Conservation (phyloP, 2,329 filamentous ascomycete species). For the Pestalotiopsis sp. region DNA sequence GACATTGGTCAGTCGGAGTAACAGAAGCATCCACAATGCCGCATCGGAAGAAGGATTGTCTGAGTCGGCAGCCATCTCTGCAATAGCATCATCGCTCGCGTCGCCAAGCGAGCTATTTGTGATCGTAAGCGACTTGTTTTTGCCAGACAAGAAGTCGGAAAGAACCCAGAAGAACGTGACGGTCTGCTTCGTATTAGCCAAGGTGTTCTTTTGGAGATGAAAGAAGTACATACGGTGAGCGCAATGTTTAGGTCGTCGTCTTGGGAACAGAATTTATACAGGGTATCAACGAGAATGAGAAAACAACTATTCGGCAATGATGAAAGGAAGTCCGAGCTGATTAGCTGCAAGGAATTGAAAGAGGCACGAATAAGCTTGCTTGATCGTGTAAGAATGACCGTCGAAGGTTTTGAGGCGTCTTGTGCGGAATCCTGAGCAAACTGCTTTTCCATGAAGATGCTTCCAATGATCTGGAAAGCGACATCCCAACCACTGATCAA, state of each 20-base stretch:
- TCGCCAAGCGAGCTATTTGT: conserved; percentile 58
- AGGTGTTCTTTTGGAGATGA: not conserved
- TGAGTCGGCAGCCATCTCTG: conserved; percentile 60
- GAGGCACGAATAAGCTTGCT: conserved; percentile 80
- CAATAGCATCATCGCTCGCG: conserved; percentile 58
- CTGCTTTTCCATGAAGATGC: conserved; percentile 65
- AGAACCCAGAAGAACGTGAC: conserved; percentile 96
- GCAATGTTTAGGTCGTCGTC: conserved; percentile 93
- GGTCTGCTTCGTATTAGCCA: conserved; percentile 53
- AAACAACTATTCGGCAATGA: conserved; percentile 73
- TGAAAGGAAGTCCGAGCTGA: conserved; percentile 91
- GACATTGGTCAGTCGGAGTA: conserved; percentile 71
- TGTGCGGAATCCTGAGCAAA: conserved; percentile 35
- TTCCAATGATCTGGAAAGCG: conserved; percentile 82
- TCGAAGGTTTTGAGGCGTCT: conserved; percentile 31
- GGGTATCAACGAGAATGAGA: conserved; percentile 78
- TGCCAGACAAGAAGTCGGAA: conserved; percentile 78
- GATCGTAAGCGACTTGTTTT: conserved; percentile 60
- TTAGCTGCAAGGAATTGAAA: conserved; percentile 86
- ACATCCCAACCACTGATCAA: conserved; percentile 83
- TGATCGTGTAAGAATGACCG: conserved; percentile 58
- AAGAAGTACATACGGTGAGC: conserved; percentile 66
- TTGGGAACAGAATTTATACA: conserved; percentile 88
- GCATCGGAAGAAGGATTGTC: conserved; percentile 66
- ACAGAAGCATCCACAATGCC: conserved; percentile 77